Evolutionary conservation across 441 rosid genomes (phyloP).

Genomic region (Aleurites moluccanus): DNA sequence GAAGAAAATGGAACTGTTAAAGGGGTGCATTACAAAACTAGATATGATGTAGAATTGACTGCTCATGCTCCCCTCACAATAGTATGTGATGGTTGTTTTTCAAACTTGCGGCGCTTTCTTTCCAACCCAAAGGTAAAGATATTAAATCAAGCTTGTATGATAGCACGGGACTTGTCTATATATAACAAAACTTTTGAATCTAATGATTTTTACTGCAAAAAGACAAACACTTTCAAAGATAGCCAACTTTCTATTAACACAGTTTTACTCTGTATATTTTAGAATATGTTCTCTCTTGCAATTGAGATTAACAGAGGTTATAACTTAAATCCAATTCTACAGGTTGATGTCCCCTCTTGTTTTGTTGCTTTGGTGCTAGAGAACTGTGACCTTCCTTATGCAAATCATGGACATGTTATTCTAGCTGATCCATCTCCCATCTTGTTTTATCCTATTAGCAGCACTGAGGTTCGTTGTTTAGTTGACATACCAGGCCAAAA

Average conservation of each 20-base stretch:
- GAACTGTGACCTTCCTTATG: slow-evolving; percentile 72
- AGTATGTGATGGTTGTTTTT: no score
- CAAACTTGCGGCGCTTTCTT: slow-evolving; percentile 54
- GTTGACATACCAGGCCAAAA: slow-evolving; percentile 87
- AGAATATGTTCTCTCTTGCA: no score
- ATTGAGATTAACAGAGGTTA: no score
- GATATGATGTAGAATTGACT: slow-evolving; percentile 49
- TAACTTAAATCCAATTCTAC: slow-evolving; percentile 9
- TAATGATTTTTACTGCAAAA: no score
- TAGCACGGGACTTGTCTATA: no score
- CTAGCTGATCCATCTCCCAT: slow-evolving; percentile 80
- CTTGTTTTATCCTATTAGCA: slow-evolving; percentile 76
- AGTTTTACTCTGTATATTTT: no score
- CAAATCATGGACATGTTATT: slow-evolving; percentile 76
- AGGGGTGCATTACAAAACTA: slow-evolving; percentile 76
- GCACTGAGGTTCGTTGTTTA: slow-evolving; percentile 77
- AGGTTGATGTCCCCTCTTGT: slow-evolving; percentile 87
- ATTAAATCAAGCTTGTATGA: no score
- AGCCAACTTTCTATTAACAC: no score
- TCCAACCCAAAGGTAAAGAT: neutral
- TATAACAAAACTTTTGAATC: no score
- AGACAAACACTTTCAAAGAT: no score
- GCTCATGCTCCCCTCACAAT: slow-evolving; percentile 67
- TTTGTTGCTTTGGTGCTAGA: slow-evolving; percentile 81
- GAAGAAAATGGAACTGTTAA: slow-evolving; percentile 68